Percentiles rank a stretch among this genome's conserved stretches.
Evolutionary conservation across 306 rosid genomes (phyloP).

Genomic region (Ceratonia siliqua): DNA sequence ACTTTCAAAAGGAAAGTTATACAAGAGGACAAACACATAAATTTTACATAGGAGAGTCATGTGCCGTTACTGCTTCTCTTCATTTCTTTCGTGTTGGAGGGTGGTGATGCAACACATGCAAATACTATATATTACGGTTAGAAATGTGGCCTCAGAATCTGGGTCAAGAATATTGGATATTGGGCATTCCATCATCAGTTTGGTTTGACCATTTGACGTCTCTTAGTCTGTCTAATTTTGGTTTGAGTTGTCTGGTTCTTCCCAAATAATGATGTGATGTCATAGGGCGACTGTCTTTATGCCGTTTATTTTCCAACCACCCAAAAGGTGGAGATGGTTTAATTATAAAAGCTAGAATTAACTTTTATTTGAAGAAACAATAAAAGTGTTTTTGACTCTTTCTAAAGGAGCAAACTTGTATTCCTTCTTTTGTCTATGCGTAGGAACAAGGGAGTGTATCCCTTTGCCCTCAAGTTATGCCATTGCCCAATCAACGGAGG

Average conservation of each 20-base stretch:
- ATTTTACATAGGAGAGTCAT: neutral
- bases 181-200: too few species aligned
- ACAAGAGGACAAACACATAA: neutral
- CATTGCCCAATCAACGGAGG: neutral
- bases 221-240: neutral
- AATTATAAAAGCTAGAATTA: neutral
- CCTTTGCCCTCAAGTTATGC: constrained; percentile 36
- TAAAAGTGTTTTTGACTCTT: neutral
- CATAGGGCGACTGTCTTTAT: neutral
- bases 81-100: too few species aligned
- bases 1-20: neutral
- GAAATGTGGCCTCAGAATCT: too few species aligned
- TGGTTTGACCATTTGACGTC: neutral
- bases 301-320: neutral
- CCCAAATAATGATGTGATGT: neutral
- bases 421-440: neutral
- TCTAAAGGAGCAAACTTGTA: neutral
- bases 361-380: constrained; percentile 8
- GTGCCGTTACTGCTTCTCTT: too few species aligned
- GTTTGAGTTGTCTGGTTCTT: neutral
- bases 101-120: too few species aligned
- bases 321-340: constrained; percentile 1
- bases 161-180: too few species aligned
- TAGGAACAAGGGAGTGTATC: constrained; percentile 4
- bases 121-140: too few species aligned